Conservation (phyloP, 2,329 filamentous ascomycete genomes). For the Pseudogymnoascus sp. region DNA sequence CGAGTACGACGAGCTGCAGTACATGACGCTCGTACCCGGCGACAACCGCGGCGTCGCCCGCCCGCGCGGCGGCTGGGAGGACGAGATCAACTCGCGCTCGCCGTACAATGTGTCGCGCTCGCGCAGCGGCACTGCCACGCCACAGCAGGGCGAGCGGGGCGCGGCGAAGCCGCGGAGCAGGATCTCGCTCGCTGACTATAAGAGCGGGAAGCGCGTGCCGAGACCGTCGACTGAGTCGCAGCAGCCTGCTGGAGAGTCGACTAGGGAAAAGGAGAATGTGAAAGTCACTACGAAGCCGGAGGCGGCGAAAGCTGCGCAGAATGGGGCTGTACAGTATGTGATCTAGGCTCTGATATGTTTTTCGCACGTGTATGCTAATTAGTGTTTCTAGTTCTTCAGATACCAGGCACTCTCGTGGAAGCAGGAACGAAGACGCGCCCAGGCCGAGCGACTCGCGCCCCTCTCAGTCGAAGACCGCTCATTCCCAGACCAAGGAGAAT, state of each 20-base stretch:
- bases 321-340: background rate
- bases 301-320: background rate
- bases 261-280: background rate
- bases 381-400: background rate
- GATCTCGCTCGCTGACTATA: constrained; percentile 26
- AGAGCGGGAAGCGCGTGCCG: constrained; percentile 11
- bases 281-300: background rate
- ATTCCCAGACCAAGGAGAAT: background rate
- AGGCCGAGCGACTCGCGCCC: background rate
- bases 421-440: background rate
- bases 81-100: constrained; percentile 18
- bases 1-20: constrained; percentile 4
- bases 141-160: constrained; percentile 18
- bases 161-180: constrained; percentile 22
- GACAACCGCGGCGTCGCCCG: constrained; percentile 2
- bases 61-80: constrained; percentile 17
- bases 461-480: background rate
- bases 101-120: constrained; percentile 17
- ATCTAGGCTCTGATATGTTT: background rate
- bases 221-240: background rate
- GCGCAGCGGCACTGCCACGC: constrained; percentile 23
- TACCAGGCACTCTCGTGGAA: background rate
- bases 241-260: background rate
- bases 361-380: background rate
- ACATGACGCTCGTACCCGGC: constrained; percentile 8